These are phyloP conservation scores for Colletotrichum australisinense DNA, from an alignment of 2,329 filamentous ascomycete genomes.

Conservation along the genomic window DNA sequence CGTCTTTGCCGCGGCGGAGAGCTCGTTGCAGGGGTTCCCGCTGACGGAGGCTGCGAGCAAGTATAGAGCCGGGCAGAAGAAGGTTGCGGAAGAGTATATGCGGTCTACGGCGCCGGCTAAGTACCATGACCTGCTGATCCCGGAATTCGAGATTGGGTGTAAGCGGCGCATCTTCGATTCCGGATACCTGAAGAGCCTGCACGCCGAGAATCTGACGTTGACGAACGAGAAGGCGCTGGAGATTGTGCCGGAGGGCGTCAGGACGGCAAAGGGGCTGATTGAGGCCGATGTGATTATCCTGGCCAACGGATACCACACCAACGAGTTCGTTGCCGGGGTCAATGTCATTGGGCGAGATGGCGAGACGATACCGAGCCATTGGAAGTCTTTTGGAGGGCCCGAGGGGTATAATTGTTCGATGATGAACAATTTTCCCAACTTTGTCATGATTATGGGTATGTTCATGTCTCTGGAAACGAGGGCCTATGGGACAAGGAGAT, in stretches of 20 bases:
- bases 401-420: conserved; percentile 71
- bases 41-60: neutral
- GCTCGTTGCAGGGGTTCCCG: conserved; percentile 46
- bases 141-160: conserved; percentile 72
- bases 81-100: conserved; percentile 53
- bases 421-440: conserved; percentile 72
- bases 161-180: conserved; percentile 71
- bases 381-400: conserved; percentile 67
- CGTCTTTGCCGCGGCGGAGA: conserved; percentile 53
- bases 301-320: conserved; percentile 71
- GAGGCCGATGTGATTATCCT: conserved; percentile 71
- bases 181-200: conserved; percentile 64
- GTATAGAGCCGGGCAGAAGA: conserved; percentile 50
- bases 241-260: conserved; percentile 56
- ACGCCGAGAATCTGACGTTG: conserved; percentile 57
- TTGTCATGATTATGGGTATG: conserved; percentile 68
- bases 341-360: conserved; percentile 62
- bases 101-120: conserved; percentile 61
- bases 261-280: conserved; percentile 49
- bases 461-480: too few relatives aligned
- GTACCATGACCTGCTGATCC: conserved; percentile 71
- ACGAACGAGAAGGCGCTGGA: conserved; percentile 61
- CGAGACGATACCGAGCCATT: conserved; percentile 64
- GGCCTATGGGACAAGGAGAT: too few relatives aligned
- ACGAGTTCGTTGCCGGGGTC: conserved; percentile 63